Evolutionary conservation across 2,329 filamentous ascomycete genomes (phyloP), one percentile per base, ranked within the genome.

Genomic region (Aureobasidium sp.): DNA sequence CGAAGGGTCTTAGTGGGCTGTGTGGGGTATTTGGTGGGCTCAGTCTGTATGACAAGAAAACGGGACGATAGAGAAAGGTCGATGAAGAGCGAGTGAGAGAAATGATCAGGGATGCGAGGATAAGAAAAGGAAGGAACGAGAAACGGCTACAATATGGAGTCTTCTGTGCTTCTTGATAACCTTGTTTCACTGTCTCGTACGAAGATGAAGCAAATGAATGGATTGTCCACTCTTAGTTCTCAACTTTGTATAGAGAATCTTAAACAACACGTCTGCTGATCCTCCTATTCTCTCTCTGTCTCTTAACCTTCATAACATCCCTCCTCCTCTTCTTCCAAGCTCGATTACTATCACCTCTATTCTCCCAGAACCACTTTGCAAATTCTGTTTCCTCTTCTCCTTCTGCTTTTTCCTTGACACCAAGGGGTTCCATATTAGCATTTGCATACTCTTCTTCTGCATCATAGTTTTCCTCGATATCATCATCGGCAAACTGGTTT

Each of bases 361-460:
- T 75, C 65, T 80, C 78, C 71, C 76, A 87, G 69, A 87, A 87
- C 79, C 82, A 84, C 69, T 85, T 84, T 6, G 78, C 73, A 67
- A 86, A 87, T 39, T 84, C 83, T 60, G 80, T 84, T 64, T 86
- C 81, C 6, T 75, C 73, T 51, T 63, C 59, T 26, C 59, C 61
- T 24, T 47, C 57, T 24, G 51, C 59, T 63, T 68, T 29, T 68
- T 68, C 9, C 66, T 50, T 65, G 17, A 32, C 24, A 17, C 48
- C 60, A 9, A 62, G 20, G 1, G 60, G 60, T 32, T 53, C 47
- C 15, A 36, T 12, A 20, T 53, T 57, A 7, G 34, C 32, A 36
- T 50, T 34, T 26, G 61, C 48, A n/a, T 62, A 55, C 5, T 44
- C 55, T 10, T 63, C 63, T 37, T 64, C 17, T 62, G 72, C 8